phyloP scores from a whole-genome alignment of 176 grass and related monocot species.

The Phoenix dactylifera region DNA sequence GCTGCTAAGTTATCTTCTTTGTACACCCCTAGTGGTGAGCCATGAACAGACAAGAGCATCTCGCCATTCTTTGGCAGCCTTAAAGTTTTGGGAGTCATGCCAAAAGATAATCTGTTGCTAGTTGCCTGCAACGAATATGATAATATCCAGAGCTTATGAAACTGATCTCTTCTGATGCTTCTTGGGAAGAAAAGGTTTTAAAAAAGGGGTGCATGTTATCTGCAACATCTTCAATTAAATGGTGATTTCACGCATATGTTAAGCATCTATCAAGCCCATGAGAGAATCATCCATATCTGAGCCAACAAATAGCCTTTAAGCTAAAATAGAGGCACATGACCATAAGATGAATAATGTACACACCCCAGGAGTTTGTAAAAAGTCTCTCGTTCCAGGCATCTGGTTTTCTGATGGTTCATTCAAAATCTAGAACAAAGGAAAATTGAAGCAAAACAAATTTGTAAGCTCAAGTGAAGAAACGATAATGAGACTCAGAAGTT shows the following conservation, averaged over 20 bases:
- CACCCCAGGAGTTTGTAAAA: constrained; percentile 73
- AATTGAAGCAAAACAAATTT: no score
- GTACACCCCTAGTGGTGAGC: constrained; percentile 87
- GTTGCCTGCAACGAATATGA: constrained; percentile 33
- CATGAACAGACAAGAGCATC: constrained; percentile 74
- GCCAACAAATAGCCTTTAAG: neutral
- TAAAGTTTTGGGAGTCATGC: constrained; percentile 74
- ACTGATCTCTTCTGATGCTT: neutral
- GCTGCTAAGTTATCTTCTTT: constrained; percentile 74
- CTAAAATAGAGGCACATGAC: constrained; percentile 23
- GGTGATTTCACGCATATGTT: neutral
- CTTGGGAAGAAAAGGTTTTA: neutral
- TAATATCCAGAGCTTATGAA: neutral
- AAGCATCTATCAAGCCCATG: neutral
- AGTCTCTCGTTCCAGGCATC: constrained; percentile 30
- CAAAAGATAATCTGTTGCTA: constrained; percentile 47
- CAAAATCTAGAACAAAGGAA: constrained; percentile 22
- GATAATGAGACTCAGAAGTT: no score
- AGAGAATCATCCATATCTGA: neutral
- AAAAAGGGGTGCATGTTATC: neutral
- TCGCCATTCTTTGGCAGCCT: constrained; percentile 82
- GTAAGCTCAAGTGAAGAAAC: no score
- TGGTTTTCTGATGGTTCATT: constrained; percentile 26
- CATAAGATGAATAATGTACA: constrained; percentile 8
- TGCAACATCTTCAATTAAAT: no score